Evolutionary conservation across 805 yeast genomes (phyloP), one percentile per base, ranked within the genome.

Genomic region (Candida krabiensis): DNA sequence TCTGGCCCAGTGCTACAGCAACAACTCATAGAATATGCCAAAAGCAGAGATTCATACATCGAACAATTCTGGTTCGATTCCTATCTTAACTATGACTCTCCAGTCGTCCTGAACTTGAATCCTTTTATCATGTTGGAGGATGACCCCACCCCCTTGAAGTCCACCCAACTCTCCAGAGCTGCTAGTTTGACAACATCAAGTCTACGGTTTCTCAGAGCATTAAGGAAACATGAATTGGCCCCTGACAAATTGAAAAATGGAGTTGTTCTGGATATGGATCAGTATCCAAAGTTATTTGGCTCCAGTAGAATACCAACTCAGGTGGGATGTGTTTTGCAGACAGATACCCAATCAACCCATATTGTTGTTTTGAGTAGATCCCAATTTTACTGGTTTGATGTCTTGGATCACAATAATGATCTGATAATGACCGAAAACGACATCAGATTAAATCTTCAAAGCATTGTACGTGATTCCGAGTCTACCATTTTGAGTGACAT

Each of bases 61-160:
- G 96, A 89, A 63, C 95, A 89, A 61, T 89, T 89, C 60, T 89
- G 96, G 96, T 89, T 78, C 61, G 96, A 89, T 58, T 79, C 96
- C 1, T 89, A 89, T 60, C 70, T 89, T 49, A 82, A 82, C 60
- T 86, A 85, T 60, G 96, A 89, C 60, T 81, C 86, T 9, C 89
- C 93, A 0, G 96, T 89, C 27, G 97, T 89, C n/a, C 71, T 89
- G 45, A 89, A 89, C 61, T 74, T 89, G 51, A 89, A 89, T 55
- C 97, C 97, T 0, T 89, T 86, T 56, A 88, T 89, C 60, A 75
- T 88, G 51, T 72, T 89, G 44, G 96, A 89, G 59, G 96, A 89
- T 56, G 96, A 89, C 53, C 96, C 96, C 1, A 86, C 93, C 53
- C 77, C 82, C 24, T 70, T 76, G 38, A 77, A 73, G 41, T 56